Evolutionary conservation across 2,329 filamentous ascomycete species (phyloP).

Genomic region (Ploettnerulaceae sp.): DNA sequence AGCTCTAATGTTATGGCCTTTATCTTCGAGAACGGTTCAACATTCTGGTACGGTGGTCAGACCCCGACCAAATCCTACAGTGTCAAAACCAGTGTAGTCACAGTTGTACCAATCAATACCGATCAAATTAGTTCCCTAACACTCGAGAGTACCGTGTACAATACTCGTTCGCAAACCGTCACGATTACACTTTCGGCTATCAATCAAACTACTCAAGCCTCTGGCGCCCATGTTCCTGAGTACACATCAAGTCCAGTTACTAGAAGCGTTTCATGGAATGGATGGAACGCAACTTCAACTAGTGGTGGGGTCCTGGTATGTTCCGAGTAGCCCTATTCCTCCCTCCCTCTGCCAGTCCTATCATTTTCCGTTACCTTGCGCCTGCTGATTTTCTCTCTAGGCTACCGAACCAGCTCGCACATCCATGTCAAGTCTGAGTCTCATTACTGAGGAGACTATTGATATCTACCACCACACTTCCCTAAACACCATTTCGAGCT

Average conservation of each 20-base stretch:
- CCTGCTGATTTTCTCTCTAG: no score
- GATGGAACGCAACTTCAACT: conserved; percentile 24
- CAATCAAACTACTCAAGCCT: neutral
- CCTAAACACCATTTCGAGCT: conserved; percentile 2
- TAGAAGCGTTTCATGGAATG: conserved; percentile 6
- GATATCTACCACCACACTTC: conserved; percentile 10
- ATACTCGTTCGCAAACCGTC: conserved; percentile 15
- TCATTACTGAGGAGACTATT: conserved; percentile 14
- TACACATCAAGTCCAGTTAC: neutral
- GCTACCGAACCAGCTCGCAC: conserved; percentile 1
- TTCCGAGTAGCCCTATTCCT: no score
- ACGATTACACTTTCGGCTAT: conserved; percentile 15
- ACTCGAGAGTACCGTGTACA: conserved; percentile 9
- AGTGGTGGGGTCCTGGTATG: neutral
- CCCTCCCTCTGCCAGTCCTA: no score
- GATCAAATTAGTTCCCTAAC: conserved; percentile 16
- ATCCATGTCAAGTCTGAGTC: neutral
- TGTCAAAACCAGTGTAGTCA: conserved; percentile 23
- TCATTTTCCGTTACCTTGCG: no score
- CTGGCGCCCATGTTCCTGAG: neutral
- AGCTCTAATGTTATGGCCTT: conserved; percentile 10
- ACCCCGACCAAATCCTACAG: conserved; percentile 20
- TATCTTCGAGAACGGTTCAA: conserved; percentile 18
- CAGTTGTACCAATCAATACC: conserved; percentile 21
- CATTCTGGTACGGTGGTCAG: conserved; percentile 22